These are phyloP conservation scores for Gonapodya sp. DNA, from an alignment of 192 early-diverging fungal genomes.

Conservation along the genomic window DNA sequence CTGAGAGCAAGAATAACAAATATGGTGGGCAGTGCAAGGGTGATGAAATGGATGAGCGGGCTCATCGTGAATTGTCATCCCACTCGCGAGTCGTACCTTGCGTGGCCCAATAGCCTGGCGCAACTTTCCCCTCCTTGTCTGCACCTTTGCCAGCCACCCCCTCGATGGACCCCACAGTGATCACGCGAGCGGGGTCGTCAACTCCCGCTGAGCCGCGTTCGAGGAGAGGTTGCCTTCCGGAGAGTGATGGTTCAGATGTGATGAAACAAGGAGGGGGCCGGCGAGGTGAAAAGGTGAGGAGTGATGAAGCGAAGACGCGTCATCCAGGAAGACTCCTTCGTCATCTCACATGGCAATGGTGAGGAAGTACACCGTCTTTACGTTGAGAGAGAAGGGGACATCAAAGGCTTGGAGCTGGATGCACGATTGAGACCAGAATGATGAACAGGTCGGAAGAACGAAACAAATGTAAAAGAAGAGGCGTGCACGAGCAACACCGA, in stretches of 20 bases:
- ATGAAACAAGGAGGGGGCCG: no score
- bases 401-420: neutral
- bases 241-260: no score
- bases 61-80: no score
- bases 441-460: neutral
- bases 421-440: no score
- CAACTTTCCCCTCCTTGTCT: neutral
- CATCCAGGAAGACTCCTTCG: neutral
- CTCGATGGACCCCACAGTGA: neutral
- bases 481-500: no score
- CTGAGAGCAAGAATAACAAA: neutral
- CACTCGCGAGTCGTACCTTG: no score
- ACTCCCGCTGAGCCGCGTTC: neutral
- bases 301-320: neutral
- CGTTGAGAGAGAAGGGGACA: neutral
- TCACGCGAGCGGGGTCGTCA: conserved; percentile 7
- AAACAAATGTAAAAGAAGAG: neutral
- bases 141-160: neutral
- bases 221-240: neutral
- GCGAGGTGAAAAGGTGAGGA: no score
- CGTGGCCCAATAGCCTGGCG: no score
- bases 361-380: conserved; percentile 1
- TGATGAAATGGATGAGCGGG: neutral
- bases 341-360: neutral
- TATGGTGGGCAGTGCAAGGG: neutral